These are phyloP conservation scores for Fusarium mexicanum DNA, from an alignment of 2,329 filamentous ascomycete species.

Conservation along the genomic window DNA sequence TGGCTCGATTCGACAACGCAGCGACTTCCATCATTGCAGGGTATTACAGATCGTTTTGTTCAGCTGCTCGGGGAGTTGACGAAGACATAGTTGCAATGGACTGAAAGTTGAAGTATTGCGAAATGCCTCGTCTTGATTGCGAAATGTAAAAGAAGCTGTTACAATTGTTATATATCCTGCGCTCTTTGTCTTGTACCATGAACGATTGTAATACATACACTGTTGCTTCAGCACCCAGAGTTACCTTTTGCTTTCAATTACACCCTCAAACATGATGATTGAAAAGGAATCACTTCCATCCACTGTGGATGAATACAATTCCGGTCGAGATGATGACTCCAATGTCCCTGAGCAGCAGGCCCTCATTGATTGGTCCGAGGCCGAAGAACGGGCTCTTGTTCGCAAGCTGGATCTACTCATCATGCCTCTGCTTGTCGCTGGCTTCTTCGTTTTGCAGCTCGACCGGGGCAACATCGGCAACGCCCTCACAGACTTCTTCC, in stretches of 20 bases:
- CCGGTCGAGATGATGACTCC: background rate
- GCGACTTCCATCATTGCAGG: background rate
- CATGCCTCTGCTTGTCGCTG: conserved; percentile 1
- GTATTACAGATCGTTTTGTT: background rate
- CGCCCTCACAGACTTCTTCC: conserved; percentile 49
- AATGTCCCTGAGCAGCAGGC: background rate
- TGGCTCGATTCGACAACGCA: background rate
- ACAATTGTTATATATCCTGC: background rate
- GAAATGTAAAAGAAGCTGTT: background rate
- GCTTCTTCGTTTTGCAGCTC: conserved; percentile 55
- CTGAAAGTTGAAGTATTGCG: background rate
- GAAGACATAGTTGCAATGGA: background rate
- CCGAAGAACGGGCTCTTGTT: conserved; percentile 33
- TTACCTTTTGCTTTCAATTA: background rate
- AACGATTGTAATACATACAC: too few relatives aligned
- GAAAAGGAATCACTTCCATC: background rate
- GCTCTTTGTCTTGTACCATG: background rate
- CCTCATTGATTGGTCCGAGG: conserved; percentile 18
- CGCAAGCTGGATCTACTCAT: background rate
- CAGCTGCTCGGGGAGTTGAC: background rate
- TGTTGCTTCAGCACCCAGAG: background rate
- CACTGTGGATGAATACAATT: background rate
- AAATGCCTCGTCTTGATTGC: background rate
- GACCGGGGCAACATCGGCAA: conserved; percentile 51
- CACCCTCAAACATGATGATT: background rate